Percentiles rank a stretch among this genome's conserved stretches.
These are phyloP conservation scores for Rhizophagus clarus DNA, from an alignment of 192 early-diverging fungal genomes.

Conservation along the genomic window DNA sequence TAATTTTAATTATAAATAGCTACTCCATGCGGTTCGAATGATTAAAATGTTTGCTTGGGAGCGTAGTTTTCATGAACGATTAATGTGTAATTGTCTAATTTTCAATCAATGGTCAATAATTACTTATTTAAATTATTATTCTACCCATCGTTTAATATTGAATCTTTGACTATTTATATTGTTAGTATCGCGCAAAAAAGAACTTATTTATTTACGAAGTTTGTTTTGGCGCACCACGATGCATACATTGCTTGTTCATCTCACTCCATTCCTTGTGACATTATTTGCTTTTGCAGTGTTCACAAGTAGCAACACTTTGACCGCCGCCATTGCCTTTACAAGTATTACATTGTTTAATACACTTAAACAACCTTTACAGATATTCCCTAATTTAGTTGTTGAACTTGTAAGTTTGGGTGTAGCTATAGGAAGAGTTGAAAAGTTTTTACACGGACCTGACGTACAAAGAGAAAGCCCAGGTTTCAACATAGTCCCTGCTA, in stretches of 20 bases:
- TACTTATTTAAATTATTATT: constrained; percentile 1
- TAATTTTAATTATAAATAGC: constrained; percentile 18
- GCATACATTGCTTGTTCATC: constrained; percentile 40
- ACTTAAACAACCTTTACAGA: constrained; percentile 49
- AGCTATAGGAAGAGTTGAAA: constrained; percentile 62
- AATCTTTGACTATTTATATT: constrained; percentile 6
- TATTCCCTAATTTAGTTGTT: constrained; percentile 41
- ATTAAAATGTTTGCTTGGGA: constrained; percentile 90
- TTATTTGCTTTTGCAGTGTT: constrained; percentile 63
- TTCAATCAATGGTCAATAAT: constrained; percentile 1
- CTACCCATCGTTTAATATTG: background rate
- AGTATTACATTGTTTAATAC: constrained; percentile 65
- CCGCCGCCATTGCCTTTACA: constrained; percentile 68
- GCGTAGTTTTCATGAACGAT: constrained; percentile 65
- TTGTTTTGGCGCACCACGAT: constrained; percentile 41
- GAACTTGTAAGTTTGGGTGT: constrained; percentile 42
- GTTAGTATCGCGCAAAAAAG: constrained; percentile 42
- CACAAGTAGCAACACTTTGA: constrained; percentile 43
- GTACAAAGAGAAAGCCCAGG: constrained; percentile 7
- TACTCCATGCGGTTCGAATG: constrained; percentile 81
- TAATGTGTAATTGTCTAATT: constrained; percentile 58
- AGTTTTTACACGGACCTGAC: constrained; percentile 71
- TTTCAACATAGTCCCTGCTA: constrained; percentile 6
- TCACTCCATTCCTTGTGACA: constrained; percentile 60
- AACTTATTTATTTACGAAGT: constrained; percentile 39